Evolutionary conservation across 495 filamentous ascomycete species (phyloP).

Genomic region (Talaromyces proteolyticus): DNA sequence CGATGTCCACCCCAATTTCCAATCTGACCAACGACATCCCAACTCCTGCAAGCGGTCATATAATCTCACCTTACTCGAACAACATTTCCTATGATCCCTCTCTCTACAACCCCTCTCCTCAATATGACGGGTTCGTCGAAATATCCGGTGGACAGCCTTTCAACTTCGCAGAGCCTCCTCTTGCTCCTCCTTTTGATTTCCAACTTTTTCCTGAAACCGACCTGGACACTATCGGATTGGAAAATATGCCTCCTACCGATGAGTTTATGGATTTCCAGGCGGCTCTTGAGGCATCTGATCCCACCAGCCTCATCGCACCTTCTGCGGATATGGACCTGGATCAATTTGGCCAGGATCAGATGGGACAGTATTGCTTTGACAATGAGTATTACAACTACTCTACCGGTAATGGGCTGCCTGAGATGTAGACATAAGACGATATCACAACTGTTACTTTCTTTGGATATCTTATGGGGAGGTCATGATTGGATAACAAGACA

Average conservation of each 20-base stretch:
- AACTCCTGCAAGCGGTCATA: slow-evolving; percentile 22
- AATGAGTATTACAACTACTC: slow-evolving; percentile 5
- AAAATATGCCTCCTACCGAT: neutral
- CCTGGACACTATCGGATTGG: neutral
- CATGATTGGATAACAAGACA: neutral
- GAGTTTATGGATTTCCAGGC: neutral
- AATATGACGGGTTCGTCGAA: neutral
- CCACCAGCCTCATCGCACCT: neutral
- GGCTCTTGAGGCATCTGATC: neutral
- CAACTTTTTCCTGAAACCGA: slow-evolving; percentile 15
- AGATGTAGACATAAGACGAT: neutral
- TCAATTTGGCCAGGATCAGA: slow-evolving; percentile 2
- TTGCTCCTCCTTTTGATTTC: slow-evolving; percentile 16
- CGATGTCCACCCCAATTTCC: slow-evolving; percentile 46
- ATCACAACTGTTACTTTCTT: neutral
- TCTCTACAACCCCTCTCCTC: slow-evolving; percentile 1
- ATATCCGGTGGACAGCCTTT: slow-evolving; percentile 9
- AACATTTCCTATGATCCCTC: slow-evolving; percentile 12
- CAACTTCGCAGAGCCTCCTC: slow-evolving; percentile 27
- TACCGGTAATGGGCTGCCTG: neutral
- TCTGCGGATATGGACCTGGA: slow-evolving; percentile 6
- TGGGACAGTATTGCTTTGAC: slow-evolving; percentile 6
- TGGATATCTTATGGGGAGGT: neutral
- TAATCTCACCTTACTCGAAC: slow-evolving; percentile 16
- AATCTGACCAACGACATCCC: slow-evolving; percentile 34